Base-by-base conservation (phyloP, 345 rosid genomes). In the Pugionium dolabratum region DNA sequence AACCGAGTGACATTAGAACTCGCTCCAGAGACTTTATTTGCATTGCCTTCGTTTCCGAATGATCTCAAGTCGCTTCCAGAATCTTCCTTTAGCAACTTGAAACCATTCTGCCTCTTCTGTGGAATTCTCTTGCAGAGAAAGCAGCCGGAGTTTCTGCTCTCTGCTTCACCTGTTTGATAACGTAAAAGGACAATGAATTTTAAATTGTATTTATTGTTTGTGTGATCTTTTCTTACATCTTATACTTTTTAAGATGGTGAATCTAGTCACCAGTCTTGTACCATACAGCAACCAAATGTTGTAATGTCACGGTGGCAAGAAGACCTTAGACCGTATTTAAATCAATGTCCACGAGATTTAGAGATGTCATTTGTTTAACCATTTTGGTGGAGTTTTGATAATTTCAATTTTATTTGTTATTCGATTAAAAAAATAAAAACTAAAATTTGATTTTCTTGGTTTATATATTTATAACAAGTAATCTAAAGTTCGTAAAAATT, bases 61-160 rank as follows among this genome's bases (percentile, higher is more conserved):
- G 84, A 85, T 68, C 73, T 68, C 56, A 73, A 65, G 27, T 73
- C 76, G 11, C 67, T 72, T 39, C 48, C 49, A 2, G 49, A 69
- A 26, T 60, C 74, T 47, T 74, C 57, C 33, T 39, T 54, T 40
- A 34, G 56, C 49, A 74, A 76, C 29, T 48, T 80, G 11, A 86
- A 77, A 80, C 88, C 97, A 0, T 52, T 82, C 49, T 90, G 97
- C 49, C 87, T 87, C 71, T 78, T 83, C 48, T 90, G 97, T 68
- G 95, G 96, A 69, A 68, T 91, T 63, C 80, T 81, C 40, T 77
- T 88, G 52, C 87, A 85, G 78, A 84, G 91, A 82, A 72, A 69
- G 45, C 87, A 76, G 55, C 90, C 95, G 26, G 87, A 87, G 27
- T 84, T 87, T 72, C 75, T 85, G 31, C 86, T 87, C 55, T 84